Evolutionary conservation across 2,329 filamentous ascomycete genomes (phyloP), one percentile per base, ranked within the genome.

Genomic region (Penicillium sp.): DNA sequence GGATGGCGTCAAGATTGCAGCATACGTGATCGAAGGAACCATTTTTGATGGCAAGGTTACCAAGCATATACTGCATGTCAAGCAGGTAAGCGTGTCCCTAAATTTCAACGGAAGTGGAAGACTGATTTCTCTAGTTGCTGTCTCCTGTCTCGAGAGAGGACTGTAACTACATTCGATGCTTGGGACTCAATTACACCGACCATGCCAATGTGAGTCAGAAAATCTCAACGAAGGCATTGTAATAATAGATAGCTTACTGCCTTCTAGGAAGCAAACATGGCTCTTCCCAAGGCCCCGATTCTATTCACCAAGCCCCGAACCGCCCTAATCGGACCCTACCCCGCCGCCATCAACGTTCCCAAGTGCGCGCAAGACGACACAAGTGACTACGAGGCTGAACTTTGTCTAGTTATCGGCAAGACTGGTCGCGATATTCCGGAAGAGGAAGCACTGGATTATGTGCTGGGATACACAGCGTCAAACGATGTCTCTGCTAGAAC

Each of bases 401-500:
- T 71, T 0, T 61, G 66, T 4, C 18, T 73, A 4, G 63, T 75
- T 4, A 55, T 74, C 41, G 71, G 60, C 4, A 67, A 64, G 47
- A 52, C 54, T n/a, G 65, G 60, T 16, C 54, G 57, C 0, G 61
- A 70, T 18, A 64, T 69, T n/a, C 40, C 60, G 3, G 65, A 69
- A 19, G 63, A 67, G 2, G 55, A 70, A 24, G 68, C 70, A 0
- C 39, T 67, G 11, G 60, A 66, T 31, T 66, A 68, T 46, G 70
- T 75, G n/a, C 58, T 75, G 0, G 73, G 71, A 18, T 75, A 75
- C 47, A 75, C 73, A 0, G 62, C 66, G 22, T 70, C 69, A 7
- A 75, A 75, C 44, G 73, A 75, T 56, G 62, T 75, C 4, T 71
- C 69, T 4, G 69, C 70, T 22, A 70, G 73, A 22, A 50, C 50